Conservation (phyloP, 805 yeast genomes). For the Jamesozyma spencerorum region DNA sequence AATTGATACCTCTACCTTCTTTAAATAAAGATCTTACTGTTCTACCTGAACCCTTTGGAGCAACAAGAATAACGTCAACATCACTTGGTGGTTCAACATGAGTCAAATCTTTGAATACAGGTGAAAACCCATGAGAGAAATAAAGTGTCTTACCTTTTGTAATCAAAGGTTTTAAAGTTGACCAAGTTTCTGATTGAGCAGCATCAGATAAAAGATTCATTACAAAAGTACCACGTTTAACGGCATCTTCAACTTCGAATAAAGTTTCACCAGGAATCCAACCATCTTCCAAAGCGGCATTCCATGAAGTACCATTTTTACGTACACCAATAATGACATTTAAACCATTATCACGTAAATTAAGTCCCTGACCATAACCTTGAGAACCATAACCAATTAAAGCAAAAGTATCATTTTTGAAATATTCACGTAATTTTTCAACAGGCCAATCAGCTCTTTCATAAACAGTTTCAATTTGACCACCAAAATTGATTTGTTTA, state of each 20-base stretch:
- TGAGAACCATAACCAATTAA: slow-evolving; percentile 99
- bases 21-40: slow-evolving; percentile 98
- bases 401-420: slow-evolving; percentile 96
- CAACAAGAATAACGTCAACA: slow-evolving; percentile 95
- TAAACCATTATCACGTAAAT: slow-evolving; percentile 97
- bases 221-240: slow-evolving; percentile 80
- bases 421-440: slow-evolving; percentile 90
- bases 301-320: slow-evolving; percentile 98
- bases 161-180: slow-evolving; percentile 73
- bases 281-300: slow-evolving; percentile 98
- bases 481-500: slow-evolving; percentile 94
- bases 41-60: slow-evolving; percentile 99
- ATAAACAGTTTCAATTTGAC: slow-evolving; percentile 89
- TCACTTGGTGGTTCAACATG: slow-evolving; percentile 91
- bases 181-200: slow-evolving; percentile 99
- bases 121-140: slow-evolving; percentile 99
- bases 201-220: slow-evolving; percentile 99
- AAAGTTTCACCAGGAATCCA: slow-evolving; percentile 99
- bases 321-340: slow-evolving; percentile 97
- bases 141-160: slow-evolving; percentile 96
- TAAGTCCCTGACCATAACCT: slow-evolving; percentile 99
- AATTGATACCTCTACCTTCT: slow-evolving; percentile 99
- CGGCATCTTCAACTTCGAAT: slow-evolving; percentile 91
- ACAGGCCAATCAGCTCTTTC: slow-evolving; percentile 99
- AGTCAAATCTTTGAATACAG: slow-evolving; percentile 96